Evolutionary conservation across 768 basidiomycete species (phyloP).

Genomic region (Hygrocybe coccinea): DNA sequence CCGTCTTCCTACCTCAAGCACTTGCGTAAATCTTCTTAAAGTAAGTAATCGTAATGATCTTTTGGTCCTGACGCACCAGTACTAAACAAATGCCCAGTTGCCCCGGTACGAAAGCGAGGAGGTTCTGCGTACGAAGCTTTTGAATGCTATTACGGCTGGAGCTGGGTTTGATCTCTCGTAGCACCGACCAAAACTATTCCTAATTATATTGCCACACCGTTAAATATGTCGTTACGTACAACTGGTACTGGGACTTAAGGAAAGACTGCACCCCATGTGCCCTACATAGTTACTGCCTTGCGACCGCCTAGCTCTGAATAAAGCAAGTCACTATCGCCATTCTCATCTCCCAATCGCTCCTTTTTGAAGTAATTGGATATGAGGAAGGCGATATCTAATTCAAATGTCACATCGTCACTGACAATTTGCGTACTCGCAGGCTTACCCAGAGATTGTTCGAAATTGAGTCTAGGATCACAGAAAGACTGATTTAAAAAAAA

Average conservation of each 20-base stretch:
- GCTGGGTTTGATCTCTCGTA: conserved; percentile 93
- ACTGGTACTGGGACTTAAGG: not conserved
- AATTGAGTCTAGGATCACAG: conserved; percentile 92
- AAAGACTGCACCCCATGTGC: not conserved
- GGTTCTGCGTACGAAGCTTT: conserved; percentile 65
- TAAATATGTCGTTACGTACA: too few species aligned
- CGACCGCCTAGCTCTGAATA: conserved; percentile 35
- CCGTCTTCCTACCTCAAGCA: conserved; percentile 71
- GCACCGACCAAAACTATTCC: not conserved
- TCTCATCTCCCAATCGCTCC: conserved; percentile 41
- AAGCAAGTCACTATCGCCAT: conserved; percentile 28
- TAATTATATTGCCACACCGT: too few species aligned
- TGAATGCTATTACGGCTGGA: conserved; percentile 81
- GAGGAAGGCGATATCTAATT: conserved; percentile 63
- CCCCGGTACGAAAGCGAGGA: conserved; percentile 63
- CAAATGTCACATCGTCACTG: not conserved
- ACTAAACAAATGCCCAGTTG: conserved; percentile 39
- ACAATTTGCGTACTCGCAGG: conserved; percentile 8
- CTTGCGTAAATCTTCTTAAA: conserved; percentile 92
- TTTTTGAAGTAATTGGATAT: conserved; percentile 78
- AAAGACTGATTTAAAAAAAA: conserved; percentile 56
- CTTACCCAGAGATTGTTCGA: conserved; percentile 89
- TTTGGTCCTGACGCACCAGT: not conserved
- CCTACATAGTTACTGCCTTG: not conserved
- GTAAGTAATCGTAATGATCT: conserved; percentile 30